Conservation (phyloP, 2,329 filamentous ascomycete species). For the Penicillium nordicum region DNA sequence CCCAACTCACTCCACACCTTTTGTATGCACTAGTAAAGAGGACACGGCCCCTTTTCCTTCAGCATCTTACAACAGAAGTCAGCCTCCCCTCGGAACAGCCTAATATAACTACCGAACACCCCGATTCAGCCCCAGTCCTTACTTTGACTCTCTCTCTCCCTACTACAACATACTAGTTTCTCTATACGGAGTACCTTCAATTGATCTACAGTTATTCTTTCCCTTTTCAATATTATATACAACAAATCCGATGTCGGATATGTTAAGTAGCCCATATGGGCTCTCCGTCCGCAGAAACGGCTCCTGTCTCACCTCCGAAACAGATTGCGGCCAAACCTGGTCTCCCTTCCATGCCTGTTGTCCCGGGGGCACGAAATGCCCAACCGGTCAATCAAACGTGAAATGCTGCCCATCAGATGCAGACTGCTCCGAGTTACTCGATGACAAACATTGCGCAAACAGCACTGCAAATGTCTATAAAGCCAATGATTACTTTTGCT, state of each 20-base stretch:
- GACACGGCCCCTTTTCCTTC: neutral
- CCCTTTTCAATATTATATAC: neutral
- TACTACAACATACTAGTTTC: neutral
- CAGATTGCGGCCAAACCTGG: constrained; percentile 22
- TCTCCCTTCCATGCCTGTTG: constrained; percentile 19
- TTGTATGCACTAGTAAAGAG: neutral
- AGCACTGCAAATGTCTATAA: constrained; percentile 21
- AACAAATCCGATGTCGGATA: constrained; percentile 1
- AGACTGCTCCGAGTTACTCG: constrained; percentile 14
- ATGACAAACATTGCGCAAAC: constrained; percentile 22
- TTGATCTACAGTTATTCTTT: too few species aligned
- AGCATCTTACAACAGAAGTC: neutral
- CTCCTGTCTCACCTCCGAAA: constrained; percentile 16
- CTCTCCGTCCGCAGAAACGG: constrained; percentile 19
- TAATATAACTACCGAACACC: neutral
- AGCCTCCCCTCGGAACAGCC: neutral
- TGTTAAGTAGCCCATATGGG: constrained; percentile 3
- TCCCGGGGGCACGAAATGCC: constrained; percentile 15
- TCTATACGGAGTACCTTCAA: neutral
- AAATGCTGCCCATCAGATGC: constrained; percentile 18
- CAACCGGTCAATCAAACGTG: constrained; percentile 11
- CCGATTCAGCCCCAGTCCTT: neutral
- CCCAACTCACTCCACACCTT: neutral
- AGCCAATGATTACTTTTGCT: constrained; percentile 24
- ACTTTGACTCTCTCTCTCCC: neutral